Conservation (phyloP, 352 stramenopile genomes). For the Blastocystis sp. region DNA sequence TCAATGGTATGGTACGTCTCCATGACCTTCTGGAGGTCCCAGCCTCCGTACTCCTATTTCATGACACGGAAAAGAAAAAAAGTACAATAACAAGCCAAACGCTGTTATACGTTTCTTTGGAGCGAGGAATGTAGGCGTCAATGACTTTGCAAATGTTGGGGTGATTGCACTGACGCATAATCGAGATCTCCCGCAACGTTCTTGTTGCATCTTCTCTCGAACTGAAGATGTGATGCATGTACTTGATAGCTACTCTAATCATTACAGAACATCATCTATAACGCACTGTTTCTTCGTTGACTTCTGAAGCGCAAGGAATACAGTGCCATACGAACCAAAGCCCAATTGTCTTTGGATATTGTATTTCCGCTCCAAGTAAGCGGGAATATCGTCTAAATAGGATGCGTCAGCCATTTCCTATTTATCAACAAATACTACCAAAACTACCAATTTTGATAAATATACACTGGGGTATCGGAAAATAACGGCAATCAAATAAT, state of each 20-base stretch:
- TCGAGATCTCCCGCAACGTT: constrained; percentile 52
- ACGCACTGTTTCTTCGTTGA: not conserved
- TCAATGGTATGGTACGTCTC: constrained; percentile 36
- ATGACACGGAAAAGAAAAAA: not conserved
- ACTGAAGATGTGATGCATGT: constrained; percentile 43
- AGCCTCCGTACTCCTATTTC: constrained; percentile 49
- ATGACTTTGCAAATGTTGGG: constrained; percentile 49
- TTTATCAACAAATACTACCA: not conserved
- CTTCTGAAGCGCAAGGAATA: constrained; percentile 39
- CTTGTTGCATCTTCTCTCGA: constrained; percentile 27
- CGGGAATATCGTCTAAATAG: constrained; percentile 29
- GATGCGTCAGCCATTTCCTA: not conserved
- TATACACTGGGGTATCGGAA: too few relatives aligned
- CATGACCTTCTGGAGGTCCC: constrained; percentile 49
- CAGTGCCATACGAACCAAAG: constrained; percentile 30
- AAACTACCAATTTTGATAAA: not conserved
- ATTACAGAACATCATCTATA: not conserved
- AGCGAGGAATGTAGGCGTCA: constrained; percentile 17
- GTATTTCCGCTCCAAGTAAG: constrained; percentile 31
- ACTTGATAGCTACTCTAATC: constrained; percentile 43
- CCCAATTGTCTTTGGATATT: constrained; percentile 50
- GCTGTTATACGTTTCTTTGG: constrained; percentile 43
- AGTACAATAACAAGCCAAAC: constrained; percentile 54
- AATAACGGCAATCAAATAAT: too few relatives aligned
- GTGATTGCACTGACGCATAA: constrained; percentile 53